Evolutionary conservation across 2,329 filamentous ascomycete species (phyloP).

Genomic region (Coniochaeta pulveracea): DNA sequence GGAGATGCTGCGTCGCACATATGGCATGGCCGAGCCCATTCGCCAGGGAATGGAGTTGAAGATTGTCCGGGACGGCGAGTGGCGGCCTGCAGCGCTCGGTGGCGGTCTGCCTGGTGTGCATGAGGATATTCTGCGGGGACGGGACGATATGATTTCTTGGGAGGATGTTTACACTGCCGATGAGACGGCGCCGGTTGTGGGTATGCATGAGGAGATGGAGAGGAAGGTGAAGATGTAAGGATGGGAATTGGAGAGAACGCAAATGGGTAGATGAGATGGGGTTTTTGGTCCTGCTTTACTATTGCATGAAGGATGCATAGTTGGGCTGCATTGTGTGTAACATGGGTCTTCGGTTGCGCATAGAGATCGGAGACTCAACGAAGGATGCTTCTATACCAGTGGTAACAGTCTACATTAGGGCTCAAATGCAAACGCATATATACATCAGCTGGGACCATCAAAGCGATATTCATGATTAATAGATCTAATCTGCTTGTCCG

Average conservation of each 20-base stretch:
- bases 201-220: constrained; percentile 92
- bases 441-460: too few relatives aligned
- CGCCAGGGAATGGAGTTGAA: constrained; percentile 90
- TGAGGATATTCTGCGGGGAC: constrained; percentile 76
- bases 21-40: constrained; percentile 87
- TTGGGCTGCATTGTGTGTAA: too few relatives aligned
- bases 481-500: too few relatives aligned
- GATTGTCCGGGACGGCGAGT: constrained; percentile 70
- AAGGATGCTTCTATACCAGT: too few relatives aligned
- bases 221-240: constrained; percentile 69
- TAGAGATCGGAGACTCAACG: too few relatives aligned
- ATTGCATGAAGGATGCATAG: too few relatives aligned
- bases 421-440: too few relatives aligned
- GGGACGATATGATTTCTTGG: constrained; percentile 72
- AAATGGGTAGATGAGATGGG: background rate
- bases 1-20: constrained; percentile 75
- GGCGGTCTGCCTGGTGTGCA: constrained; percentile 55
- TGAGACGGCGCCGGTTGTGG: constrained; percentile 57
- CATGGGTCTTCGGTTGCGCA: too few relatives aligned
- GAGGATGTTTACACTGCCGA: constrained; percentile 86
- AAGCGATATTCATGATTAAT: too few relatives aligned
- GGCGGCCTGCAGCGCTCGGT: constrained; percentile 62
- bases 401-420: too few relatives aligned
- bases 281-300: too few relatives aligned
- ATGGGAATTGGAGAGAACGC: background rate